Evolutionary conservation across 768 basidiomycete species (phyloP), one percentile per base, ranked within the genome.

Genomic region (Agaricus subrufescens): DNA sequence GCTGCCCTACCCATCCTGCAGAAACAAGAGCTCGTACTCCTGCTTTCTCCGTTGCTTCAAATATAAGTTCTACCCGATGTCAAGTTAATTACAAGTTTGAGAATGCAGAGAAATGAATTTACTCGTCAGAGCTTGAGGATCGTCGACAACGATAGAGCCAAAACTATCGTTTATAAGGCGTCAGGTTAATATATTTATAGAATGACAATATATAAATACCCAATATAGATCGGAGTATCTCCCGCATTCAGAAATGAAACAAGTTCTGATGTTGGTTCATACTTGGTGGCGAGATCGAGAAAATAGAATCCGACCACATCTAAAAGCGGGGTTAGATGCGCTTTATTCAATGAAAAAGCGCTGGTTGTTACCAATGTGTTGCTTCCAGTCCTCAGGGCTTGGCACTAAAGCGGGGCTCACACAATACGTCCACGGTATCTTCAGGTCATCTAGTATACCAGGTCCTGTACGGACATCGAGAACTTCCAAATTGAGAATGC

Each of bases 221-320:
- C 84, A 52, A 86, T 82, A 61, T 85, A 86, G 9, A 86, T 69
- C 1, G 84, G 83, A 1, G 81, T 62, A 7, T 73, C 70, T 30
- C 83, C 83, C 1, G 69, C 72, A 1, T 66, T 71, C 42, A 86
- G 63, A 60, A 85, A 85, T 0, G 69, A 64, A 4, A 67, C 71
- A 4, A 85, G 67, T n/a, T 81, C 81, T 4, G 67, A 61, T 3
- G 72, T 64, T 0, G 84, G 83, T 34, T 66, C 66, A 61, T 80
- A 85, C n/a, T 62, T 70, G 2, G 73, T 71, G 0, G 74, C 79
- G 26, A 80, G 67, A 59, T 83, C 80, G 3, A 84, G 70, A 65
- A 85, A 86, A 62, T 84, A 84, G 61, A 85, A 86, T 2, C 84
- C 84, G 7, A 80, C 76, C n/a, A 85, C 72, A 63, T 86, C 84